These are phyloP conservation scores for Yarrowia deformans DNA, from an alignment of 805 yeast genomes.

Conservation along the genomic window DNA sequence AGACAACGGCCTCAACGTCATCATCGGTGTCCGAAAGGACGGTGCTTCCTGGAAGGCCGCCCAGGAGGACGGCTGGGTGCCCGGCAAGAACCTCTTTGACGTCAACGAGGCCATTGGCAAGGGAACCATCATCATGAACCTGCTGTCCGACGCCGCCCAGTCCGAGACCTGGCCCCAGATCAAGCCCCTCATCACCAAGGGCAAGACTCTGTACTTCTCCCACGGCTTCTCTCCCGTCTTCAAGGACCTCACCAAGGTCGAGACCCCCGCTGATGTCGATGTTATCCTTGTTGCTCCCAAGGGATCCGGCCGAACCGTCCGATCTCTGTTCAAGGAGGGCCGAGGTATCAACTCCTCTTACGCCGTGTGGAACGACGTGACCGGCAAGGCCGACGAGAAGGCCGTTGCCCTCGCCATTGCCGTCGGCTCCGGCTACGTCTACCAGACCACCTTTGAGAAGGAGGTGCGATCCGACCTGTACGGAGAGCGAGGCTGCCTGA, in stretches of 20 bases:
- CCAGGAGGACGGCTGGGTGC: conserved; percentile 99
- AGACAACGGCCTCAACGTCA: conserved; percentile 97
- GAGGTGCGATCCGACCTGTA: conserved; percentile 99
- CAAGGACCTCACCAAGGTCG: conserved; percentile 96
- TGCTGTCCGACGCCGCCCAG: conserved; percentile 99
- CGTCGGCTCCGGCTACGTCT: conserved; percentile 99
- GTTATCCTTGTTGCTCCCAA: conserved; percentile 99
- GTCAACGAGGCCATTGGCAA: conserved; percentile 89
- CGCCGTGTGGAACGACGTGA: conserved; percentile 99
- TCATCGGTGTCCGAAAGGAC: conserved; percentile 96
- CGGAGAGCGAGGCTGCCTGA: conserved; percentile 99
- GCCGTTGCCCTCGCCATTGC: conserved; percentile 99
- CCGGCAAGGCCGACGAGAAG: conserved; percentile 99
- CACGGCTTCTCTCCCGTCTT: conserved; percentile 99
- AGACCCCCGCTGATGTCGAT: conserved; percentile 91
- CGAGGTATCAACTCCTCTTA: conserved; percentile 99
- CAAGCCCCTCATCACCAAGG: conserved; percentile 93
- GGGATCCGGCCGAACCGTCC: conserved; percentile 99
- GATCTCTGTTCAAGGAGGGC: conserved; percentile 99
- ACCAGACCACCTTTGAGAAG: conserved; percentile 98
- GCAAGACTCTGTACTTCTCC: conserved; percentile 97
- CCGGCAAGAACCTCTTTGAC: conserved; percentile 96
- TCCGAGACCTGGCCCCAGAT: conserved; percentile 94
- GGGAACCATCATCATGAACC: conserved; percentile 97
- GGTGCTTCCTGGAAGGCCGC: conserved; percentile 99